A percentile compares a stretch with the other conserved stretches of the same genome.
Evolutionary conservation across 345 rosid genomes (phyloP).

Genomic region (Euclidium syriacum): DNA sequence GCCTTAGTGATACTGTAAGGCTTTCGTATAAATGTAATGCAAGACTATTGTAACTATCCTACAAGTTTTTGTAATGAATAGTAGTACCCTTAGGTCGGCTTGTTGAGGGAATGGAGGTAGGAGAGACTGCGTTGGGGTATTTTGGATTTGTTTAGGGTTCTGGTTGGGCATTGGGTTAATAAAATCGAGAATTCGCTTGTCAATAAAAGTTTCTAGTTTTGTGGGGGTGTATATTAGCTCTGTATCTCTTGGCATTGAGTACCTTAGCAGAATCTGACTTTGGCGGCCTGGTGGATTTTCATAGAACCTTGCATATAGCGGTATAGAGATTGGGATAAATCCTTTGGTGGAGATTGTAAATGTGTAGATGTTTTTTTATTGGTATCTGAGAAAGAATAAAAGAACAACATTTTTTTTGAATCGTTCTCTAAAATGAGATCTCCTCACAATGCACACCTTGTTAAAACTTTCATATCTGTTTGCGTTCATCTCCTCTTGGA

Average conservation of each 20-base stretch:
- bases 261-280: background rate
- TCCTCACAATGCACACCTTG: background rate
- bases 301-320: background rate
- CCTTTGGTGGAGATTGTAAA: background rate
- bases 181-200: background rate
- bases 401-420: too few relatives aligned
- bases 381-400: background rate
- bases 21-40: constrained; percentile 2
- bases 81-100: background rate
- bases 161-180: background rate
- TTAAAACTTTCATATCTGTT: background rate
- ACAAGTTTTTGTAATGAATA: background rate
- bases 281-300: constrained; percentile 6
- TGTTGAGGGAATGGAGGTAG: constrained; percentile 3
- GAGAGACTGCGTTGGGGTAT: constrained; percentile 1
- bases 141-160: background rate
- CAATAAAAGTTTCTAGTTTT: background rate
- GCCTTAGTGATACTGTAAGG: background rate
- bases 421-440: too few relatives aligned
- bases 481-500: background rate
- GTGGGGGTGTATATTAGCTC: background rate
- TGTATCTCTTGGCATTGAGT: background rate
- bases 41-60: constrained; percentile 2
- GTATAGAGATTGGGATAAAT: background rate
- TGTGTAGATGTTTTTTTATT: background rate